Percentiles rank a stretch among this genome's conserved stretches.
phyloP scores from a whole-genome alignment of 208 protist species.

The Acanthamoeba rhysodes region DNA sequence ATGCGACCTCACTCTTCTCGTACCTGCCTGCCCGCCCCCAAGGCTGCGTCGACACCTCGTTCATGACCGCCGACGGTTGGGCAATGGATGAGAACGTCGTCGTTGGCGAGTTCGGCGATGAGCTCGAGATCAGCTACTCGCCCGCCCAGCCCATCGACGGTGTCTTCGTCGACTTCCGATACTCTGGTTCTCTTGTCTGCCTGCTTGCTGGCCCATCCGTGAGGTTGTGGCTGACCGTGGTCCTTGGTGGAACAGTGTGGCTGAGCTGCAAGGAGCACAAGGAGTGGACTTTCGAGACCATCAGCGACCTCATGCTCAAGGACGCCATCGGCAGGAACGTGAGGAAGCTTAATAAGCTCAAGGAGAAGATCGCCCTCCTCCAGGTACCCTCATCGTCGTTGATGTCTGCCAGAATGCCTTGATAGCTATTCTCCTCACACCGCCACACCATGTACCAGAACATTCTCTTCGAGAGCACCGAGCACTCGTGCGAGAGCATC shows the following conservation, averaged over 20 bases:
- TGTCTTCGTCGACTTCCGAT: not conserved
- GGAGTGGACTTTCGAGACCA: slow-evolving; percentile 9
- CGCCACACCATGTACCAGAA: not conserved
- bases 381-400: slow-evolving; percentile 29
- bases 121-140: slow-evolving; percentile 11
- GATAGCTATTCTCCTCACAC: not conserved
- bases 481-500: not conserved
- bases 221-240: not conserved
- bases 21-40: no score
- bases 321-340: slow-evolving; percentile 49
- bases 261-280: slow-evolving; percentile 39
- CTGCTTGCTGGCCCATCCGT: not conserved
- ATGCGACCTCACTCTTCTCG: no score
- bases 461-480: not conserved
- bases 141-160: not conserved
- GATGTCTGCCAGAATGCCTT: no score
- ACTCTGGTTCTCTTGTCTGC: not conserved
- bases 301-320: slow-evolving; percentile 64
- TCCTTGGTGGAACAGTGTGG: not conserved
- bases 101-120: slow-evolving; percentile 41
- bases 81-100: not conserved
- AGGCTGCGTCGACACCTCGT: slow-evolving; percentile 24
- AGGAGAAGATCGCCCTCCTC: not conserved
- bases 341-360: slow-evolving; percentile 1
- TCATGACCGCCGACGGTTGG: not conserved